Evolutionary conservation across 2,329 filamentous ascomycete genomes (phyloP).

Genomic region (Fusarium pseudograminearum): DNA sequence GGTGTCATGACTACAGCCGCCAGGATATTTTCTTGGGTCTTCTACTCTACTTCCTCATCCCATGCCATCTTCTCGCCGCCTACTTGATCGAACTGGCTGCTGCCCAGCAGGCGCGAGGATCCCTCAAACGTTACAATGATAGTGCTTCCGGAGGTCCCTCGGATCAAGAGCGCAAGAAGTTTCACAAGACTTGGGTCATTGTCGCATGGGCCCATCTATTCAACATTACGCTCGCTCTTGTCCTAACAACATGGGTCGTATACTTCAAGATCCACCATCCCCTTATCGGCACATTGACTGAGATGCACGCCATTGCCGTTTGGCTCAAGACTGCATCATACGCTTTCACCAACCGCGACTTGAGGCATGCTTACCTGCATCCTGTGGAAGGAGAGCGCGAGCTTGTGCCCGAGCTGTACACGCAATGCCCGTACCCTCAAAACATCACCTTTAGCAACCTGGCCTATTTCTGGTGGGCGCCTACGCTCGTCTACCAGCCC

Average conservation of each 20-base stretch:
- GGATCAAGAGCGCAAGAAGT: constrained; percentile 72
- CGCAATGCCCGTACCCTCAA: constrained; percentile 83
- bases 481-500: constrained; percentile 95
- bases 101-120: constrained; percentile 79
- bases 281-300: constrained; percentile 88
- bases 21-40: constrained; percentile 82
- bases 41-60: constrained; percentile 86
- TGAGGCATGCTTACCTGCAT: constrained; percentile 90
- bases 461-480: constrained; percentile 97
- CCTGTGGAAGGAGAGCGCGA: constrained; percentile 75
- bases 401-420: constrained; percentile 84
- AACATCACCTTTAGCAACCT: constrained; percentile 93
- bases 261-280: constrained; percentile 95
- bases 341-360: constrained; percentile 94
- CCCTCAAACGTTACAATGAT: constrained; percentile 66
- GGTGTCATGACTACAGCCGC: constrained; percentile 86
- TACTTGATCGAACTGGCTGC: constrained; percentile 90
- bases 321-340: constrained; percentile 98
- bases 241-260: constrained; percentile 84
- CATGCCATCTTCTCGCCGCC: constrained; percentile 89
- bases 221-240: constrained; percentile 85
- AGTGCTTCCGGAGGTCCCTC: constrained; percentile 61
- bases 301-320: constrained; percentile 92
- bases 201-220: constrained; percentile 84
- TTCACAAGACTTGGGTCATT: constrained; percentile 81